A percentile compares a stretch with the other conserved stretches of the same genome.
Evolutionary conservation across 805 yeast species (phyloP).

Genomic region (Ogataea ganodermae): DNA sequence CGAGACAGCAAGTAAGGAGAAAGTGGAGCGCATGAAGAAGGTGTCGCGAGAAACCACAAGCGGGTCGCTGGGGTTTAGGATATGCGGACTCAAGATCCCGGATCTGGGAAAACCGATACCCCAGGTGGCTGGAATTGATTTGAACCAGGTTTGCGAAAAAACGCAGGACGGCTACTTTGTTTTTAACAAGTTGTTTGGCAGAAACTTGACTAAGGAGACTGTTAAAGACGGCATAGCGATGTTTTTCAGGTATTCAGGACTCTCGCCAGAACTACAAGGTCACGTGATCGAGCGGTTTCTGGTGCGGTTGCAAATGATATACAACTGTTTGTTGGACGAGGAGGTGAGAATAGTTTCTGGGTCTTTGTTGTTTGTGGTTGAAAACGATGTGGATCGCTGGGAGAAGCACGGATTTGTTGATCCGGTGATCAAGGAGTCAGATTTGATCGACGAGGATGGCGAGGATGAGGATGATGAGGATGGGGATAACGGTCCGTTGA

Average conservation of each 20-base stretch:
- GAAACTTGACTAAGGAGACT: slow-evolving; percentile 49
- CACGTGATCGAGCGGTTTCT: slow-evolving; percentile 48
- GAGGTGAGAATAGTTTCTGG: slow-evolving; percentile 72
- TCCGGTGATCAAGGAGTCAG: slow-evolving; percentile 28
- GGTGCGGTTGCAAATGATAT: slow-evolving; percentile 64
- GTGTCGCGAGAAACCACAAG: slow-evolving; percentile 79
- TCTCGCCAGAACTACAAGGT: slow-evolving; percentile 36
- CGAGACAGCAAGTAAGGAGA: slow-evolving; percentile 56
- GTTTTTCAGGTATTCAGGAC: slow-evolving; percentile 44
- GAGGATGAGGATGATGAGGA: slow-evolving; percentile 27
- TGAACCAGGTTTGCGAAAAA: slow-evolving; percentile 6
- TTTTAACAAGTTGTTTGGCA: slow-evolving; percentile 72
- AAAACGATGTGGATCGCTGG: slow-evolving; percentile 64
- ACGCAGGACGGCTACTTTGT: slow-evolving; percentile 44
- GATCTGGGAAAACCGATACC: slow-evolving; percentile 12
- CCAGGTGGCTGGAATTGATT: slow-evolving; percentile 21
- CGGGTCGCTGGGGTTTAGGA: slow-evolving; percentile 71
- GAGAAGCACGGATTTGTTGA: slow-evolving; percentile 43
- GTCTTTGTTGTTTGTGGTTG: slow-evolving; percentile 72
- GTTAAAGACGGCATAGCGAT: slow-evolving; percentile 46
- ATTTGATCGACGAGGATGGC: slow-evolving; percentile 35
- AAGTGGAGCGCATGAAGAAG: slow-evolving; percentile 55
- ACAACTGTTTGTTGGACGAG: slow-evolving; percentile 59
- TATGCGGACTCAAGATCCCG: slow-evolving; percentile 81
- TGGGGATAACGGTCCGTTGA: slow-evolving; percentile 36